Conservation (phyloP, 2,329 filamentous ascomycete genomes). For the Plenodomus lindquistii region DNA sequence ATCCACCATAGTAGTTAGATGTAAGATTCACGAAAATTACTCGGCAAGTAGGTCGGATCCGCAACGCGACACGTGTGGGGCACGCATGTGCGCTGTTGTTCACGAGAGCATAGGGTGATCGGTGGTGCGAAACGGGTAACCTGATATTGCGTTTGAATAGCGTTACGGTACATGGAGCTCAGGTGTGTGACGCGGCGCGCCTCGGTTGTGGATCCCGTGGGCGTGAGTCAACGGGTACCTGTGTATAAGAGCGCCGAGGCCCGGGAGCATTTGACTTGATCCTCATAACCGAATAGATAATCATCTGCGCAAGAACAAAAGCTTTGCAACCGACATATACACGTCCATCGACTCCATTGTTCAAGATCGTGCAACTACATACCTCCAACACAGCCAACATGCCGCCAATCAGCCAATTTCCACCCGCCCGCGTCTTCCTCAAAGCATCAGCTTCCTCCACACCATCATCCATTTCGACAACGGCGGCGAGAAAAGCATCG, state of each 20-base stretch:
- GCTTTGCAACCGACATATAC: neutral
- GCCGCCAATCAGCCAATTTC: slow-evolving; percentile 40
- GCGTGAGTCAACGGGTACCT: slow-evolving; percentile 1
- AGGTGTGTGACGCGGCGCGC: slow-evolving; percentile 10
- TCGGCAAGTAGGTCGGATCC: slow-evolving; percentile 11
- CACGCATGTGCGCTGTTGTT: slow-evolving; percentile 3
- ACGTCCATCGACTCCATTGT: neutral
- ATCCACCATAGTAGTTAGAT: neutral
- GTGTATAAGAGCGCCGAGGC: slow-evolving; percentile 6
- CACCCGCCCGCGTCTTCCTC: slow-evolving; percentile 37
- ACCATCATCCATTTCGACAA: slow-evolving; percentile 7
- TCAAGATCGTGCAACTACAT: neutral
- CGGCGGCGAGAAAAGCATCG: slow-evolving; percentile 7
- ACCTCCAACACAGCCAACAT: slow-evolving; percentile 12
- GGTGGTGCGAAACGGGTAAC: slow-evolving; percentile 9
- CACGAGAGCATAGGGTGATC: slow-evolving; percentile 16
- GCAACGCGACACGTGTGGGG: slow-evolving; percentile 3
- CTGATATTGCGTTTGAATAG: neutral
- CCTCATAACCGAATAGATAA: too few relatives aligned
- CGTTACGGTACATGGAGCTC: slow-evolving; percentile 7
- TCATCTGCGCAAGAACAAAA: too few relatives aligned
- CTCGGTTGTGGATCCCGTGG: slow-evolving; percentile 9
- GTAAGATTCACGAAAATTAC: slow-evolving; percentile 7
- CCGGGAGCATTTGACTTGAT: neutral
- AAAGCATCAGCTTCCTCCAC: slow-evolving; percentile 16